phyloP scores from a whole-genome alignment of 1,284 basidiomycete species.

The Ustilago bromivora region DNA sequence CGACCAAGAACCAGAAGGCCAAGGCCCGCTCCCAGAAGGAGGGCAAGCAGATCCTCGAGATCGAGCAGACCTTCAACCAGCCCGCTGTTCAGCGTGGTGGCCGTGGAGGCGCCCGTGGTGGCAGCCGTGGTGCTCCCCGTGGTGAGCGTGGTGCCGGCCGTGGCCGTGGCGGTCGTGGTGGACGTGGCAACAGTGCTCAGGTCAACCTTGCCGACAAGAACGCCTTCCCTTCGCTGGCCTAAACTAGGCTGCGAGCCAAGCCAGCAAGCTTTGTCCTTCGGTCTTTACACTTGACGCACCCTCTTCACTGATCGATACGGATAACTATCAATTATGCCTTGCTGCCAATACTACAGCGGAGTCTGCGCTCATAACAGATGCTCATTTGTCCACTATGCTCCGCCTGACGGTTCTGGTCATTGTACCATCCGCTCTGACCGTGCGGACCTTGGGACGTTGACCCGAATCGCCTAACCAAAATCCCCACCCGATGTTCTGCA shows the following conservation, averaged over 20 bases:
- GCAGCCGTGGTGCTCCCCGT: constrained; percentile 47
- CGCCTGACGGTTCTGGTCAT: constrained; percentile 11
- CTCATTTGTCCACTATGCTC: constrained; percentile 10
- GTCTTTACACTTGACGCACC: constrained; percentile 14
- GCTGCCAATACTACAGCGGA: constrained; percentile 12
- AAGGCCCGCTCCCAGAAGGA: constrained; percentile 51
- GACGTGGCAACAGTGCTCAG: constrained; percentile 75
- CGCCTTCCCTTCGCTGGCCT: constrained; percentile 68
- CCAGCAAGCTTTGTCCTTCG: constrained; percentile 18
- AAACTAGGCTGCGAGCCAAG: constrained; percentile 30
- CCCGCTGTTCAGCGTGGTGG: constrained; percentile 55
- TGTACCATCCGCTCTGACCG: constrained; percentile 5
- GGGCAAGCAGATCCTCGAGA: constrained; percentile 65
- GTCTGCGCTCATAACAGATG: constrained; percentile 8
- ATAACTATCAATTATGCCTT: constrained; percentile 8
- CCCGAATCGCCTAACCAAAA: constrained; percentile 8
- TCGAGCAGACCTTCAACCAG: constrained; percentile 64
- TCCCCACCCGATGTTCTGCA: constrained; percentile 22
- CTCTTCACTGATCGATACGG: constrained; percentile 5
- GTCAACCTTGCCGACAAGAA: constrained; percentile 71
- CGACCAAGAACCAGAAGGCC: constrained; percentile 54
- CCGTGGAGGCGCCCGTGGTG: constrained; percentile 53
- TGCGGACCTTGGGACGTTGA: constrained; percentile 16
- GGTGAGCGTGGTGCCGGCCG: constrained; percentile 54
- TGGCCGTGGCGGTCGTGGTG: constrained; percentile 72